Conservation (phyloP, 1,284 basidiomycete species). For the Apiotrichum gamsii region DNA sequence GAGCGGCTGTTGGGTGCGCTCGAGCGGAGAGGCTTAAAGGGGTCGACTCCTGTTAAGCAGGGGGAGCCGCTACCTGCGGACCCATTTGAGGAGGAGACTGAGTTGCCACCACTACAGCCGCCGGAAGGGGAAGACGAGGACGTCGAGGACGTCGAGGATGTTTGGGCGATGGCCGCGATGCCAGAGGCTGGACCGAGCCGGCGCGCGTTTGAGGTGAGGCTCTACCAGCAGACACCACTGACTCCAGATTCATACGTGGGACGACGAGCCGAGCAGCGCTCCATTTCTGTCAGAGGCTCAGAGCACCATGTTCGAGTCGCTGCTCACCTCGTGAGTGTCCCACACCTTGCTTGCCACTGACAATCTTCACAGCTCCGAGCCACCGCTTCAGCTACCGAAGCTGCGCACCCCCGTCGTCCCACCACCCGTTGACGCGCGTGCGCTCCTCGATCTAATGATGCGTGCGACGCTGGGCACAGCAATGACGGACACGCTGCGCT, state of each 20-base stretch:
- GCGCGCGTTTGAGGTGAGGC: slow-evolving; percentile 16
- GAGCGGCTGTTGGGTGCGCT: slow-evolving; percentile 20
- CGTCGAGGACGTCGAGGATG: neutral
- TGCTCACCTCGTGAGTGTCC: slow-evolving; percentile 23
- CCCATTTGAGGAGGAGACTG: too few species aligned
- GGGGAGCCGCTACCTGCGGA: too few species aligned
- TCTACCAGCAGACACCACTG: neutral
- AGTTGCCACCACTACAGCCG: too few species aligned
- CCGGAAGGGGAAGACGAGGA: too few species aligned
- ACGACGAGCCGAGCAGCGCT: neutral
- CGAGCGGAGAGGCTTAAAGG: too few species aligned
- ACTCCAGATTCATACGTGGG: slow-evolving; percentile 9
- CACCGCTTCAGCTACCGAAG: slow-evolving; percentile 16
- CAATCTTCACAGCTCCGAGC: slow-evolving; percentile 13
- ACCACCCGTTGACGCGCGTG: slow-evolving; percentile 13
- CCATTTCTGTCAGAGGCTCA: slow-evolving; percentile 25
- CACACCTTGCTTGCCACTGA: neutral
- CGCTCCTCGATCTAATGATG: slow-evolving; percentile 27
- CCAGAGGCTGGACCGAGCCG: neutral
- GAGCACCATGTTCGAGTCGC: slow-evolving; percentile 24
- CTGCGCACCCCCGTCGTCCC: slow-evolving; percentile 5
- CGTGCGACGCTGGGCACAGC: slow-evolving; percentile 32
- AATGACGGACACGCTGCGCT: slow-evolving; percentile 23
- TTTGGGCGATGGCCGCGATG: neutral
- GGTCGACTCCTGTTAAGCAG: too few species aligned